Evolutionary conservation across 129 eudicot genomes (phyloP).

Genomic region (Artemisia argyi): DNA sequence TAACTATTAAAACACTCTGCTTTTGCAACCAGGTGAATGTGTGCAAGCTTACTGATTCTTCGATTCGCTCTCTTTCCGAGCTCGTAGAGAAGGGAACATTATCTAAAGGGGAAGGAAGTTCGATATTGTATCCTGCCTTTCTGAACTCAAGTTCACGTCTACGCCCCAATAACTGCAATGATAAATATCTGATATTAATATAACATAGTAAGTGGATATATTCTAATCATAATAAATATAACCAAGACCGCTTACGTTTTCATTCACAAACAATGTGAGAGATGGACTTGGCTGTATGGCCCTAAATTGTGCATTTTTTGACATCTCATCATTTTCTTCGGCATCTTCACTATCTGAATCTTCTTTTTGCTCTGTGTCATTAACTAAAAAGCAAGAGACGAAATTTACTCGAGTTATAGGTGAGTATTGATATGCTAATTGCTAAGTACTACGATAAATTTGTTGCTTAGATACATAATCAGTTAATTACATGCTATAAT

Average conservation of each 20-base stretch:
- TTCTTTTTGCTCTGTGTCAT: constrained; percentile 43
- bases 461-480: background rate
- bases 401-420: background rate
- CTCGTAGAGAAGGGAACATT: constrained; percentile 72
- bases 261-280: constrained; percentile 79
- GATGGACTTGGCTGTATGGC: constrained; percentile 82
- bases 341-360: constrained; percentile 44
- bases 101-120: constrained; percentile 81
- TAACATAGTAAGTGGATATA: background rate
- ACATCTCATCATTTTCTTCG: constrained; percentile 49
- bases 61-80: constrained; percentile 79
- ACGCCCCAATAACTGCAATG: constrained; percentile 77
- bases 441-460: background rate
- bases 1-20: constrained; percentile 3
- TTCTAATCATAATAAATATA: background rate
- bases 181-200: constrained; percentile 18
- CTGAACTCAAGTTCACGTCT: constrained; percentile 81
- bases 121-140: constrained; percentile 84
- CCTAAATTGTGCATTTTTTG: constrained; percentile 89
- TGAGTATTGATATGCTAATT: background rate
- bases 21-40: constrained; percentile 10
- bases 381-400: constrained; percentile 35
- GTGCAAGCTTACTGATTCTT: constrained; percentile 66
- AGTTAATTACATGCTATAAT: background rate
- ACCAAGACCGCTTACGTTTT: constrained; percentile 52